These are phyloP conservation scores for Cystofilobasidium ferigula DNA, from an alignment of 768 basidiomycete species.

Conservation along the genomic window DNA sequence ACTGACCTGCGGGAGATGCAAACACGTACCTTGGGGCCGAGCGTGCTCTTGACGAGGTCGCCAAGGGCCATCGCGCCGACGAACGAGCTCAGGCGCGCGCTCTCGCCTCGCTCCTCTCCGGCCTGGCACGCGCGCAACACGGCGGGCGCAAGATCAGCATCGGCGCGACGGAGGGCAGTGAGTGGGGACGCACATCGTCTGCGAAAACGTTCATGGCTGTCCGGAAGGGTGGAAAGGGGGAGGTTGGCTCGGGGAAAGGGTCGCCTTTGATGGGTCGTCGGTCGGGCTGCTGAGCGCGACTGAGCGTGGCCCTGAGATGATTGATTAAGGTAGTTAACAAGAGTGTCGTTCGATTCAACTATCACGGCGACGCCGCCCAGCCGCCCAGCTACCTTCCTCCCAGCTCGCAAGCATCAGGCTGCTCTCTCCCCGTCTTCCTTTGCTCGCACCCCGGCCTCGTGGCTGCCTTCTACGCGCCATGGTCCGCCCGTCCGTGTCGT, in stretches of 20 bases:
- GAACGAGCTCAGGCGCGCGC: conserved; percentile 94
- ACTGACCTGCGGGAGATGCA: neutral
- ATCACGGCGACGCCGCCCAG: too few species aligned
- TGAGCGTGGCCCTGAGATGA: too few species aligned
- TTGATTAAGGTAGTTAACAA: too few species aligned
- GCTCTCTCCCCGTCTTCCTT: neutral
- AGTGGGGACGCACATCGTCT: conserved; percentile 22
- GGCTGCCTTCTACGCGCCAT: neutral
- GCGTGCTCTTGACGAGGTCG: conserved; percentile 94
- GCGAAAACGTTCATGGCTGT: conserved; percentile 28
- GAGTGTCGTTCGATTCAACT: too few species aligned
- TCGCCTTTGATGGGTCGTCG: too few species aligned
- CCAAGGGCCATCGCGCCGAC: conserved; percentile 94
- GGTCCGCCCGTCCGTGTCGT: neutral
- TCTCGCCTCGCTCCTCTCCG: conserved; percentile 83
- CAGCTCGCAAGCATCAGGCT: too few species aligned
- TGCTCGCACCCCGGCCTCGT: neutral
- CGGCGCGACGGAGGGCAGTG: neutral
- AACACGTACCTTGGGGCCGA: conserved; percentile 64
- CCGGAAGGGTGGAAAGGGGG: neutral
- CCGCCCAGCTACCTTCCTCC: too few species aligned
- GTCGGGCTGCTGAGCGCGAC: too few species aligned
- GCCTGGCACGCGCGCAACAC: conserved; percentile 34
- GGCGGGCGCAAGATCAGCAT: neutral
- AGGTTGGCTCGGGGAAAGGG: neutral